phyloP scores from a whole-genome alignment of 176 grass and related monocot genomes.

The Neostapfia colusana region DNA sequence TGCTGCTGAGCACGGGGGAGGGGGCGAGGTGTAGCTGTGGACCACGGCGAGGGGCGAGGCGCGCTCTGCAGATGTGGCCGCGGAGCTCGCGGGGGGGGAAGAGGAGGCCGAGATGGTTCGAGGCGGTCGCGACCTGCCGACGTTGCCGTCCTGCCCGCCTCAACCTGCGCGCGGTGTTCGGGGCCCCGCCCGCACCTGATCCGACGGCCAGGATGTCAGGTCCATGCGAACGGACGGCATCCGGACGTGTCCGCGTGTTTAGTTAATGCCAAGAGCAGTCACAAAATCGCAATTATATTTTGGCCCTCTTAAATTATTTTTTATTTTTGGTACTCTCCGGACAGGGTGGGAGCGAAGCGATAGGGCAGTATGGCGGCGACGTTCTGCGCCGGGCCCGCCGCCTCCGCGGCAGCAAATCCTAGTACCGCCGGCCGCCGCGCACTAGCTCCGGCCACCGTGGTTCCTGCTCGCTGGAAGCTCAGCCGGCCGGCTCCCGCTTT shows the following conservation, averaged over 20 bases:
- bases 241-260: neutral
- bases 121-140: conserved; percentile 1
- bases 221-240: neutral
- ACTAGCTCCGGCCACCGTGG: conserved; percentile 2
- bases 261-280: neutral
- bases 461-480: conserved; percentile 25
- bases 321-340: neutral
- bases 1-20: neutral
- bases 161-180: neutral
- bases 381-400: conserved; percentile 41
- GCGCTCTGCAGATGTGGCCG: conserved; percentile 31
- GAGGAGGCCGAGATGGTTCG: conserved; percentile 12
- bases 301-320: neutral
- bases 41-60: neutral
- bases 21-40: neutral
- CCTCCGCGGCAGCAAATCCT: conserved; percentile 38
- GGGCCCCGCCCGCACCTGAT: neutral
- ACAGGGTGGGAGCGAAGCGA: neutral
- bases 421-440: neutral
- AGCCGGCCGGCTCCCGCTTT: neutral
- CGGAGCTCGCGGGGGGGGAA: neutral
- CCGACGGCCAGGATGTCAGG: neutral
- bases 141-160: conserved; percentile 20
- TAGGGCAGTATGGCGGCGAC: conserved; percentile 44
- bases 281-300: neutral